A percentile compares a stretch with the other conserved stretches of the same genome.
Evolutionary conservation across 805 yeast genomes (phyloP).

Genomic region (Candida sakaeoensis): DNA sequence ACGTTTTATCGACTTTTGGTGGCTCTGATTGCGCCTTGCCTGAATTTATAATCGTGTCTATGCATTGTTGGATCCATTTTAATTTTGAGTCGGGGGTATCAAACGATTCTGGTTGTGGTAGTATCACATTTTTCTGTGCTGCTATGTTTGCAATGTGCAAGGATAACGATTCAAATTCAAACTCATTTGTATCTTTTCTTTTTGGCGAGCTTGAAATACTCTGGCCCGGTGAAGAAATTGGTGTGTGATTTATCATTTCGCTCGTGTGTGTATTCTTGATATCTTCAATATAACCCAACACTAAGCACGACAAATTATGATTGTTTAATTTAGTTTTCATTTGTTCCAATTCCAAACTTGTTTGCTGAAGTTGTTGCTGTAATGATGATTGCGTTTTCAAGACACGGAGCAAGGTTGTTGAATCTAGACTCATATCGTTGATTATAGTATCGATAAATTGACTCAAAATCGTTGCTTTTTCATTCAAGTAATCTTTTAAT

Average conservation of each 20-base stretch:
- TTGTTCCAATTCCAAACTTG: constrained; percentile 25
- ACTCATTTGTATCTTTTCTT: constrained; percentile 12
- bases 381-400: constrained; percentile 29
- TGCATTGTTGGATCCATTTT: constrained; percentile 38
- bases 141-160: constrained; percentile 46
- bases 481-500: constrained; percentile 25
- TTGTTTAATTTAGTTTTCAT: constrained; percentile 27
- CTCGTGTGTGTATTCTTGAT: constrained; percentile 19
- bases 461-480: constrained; percentile 28
- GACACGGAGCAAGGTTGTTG: constrained; percentile 25
- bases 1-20: constrained; percentile 15
- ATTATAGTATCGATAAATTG: constrained; percentile 30
- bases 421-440: constrained; percentile 23
- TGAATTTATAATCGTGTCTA: constrained; percentile 19
- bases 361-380: constrained; percentile 25
- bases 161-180: constrained; percentile 47
- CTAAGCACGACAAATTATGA: constrained; percentile 44
- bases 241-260: constrained; percentile 1
- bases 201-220: constrained; percentile 5
- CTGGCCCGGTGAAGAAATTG: constrained; percentile 2
- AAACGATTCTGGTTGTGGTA: constrained; percentile 23
- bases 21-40: constrained; percentile 2
- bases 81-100: constrained; percentile 21
- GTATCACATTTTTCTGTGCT: constrained; percentile 36
- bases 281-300: constrained; percentile 47